A percentile compares a stretch with the other conserved stretches of the same genome.
Evolutionary conservation across 176 grass and related monocot genomes (phyloP).

Genomic region (Carex cristatella): DNA sequence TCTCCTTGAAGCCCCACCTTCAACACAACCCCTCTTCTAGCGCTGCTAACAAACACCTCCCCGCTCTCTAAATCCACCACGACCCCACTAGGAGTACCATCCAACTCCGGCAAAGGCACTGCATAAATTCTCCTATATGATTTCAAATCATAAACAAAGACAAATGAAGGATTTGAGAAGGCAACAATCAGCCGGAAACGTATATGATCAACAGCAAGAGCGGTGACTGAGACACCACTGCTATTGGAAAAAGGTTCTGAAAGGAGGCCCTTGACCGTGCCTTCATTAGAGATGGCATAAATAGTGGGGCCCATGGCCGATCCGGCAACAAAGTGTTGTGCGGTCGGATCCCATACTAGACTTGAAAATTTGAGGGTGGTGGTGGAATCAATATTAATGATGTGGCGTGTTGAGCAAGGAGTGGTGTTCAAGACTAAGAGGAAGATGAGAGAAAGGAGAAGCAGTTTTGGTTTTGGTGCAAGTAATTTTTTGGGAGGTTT

Average conservation of each 20-base stretch:
- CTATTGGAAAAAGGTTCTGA: slow-evolving; percentile 15
- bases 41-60: slow-evolving; percentile 43
- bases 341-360: too few species aligned
- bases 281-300: slow-evolving; percentile 60
- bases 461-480: too few species aligned
- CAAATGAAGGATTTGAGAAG: slow-evolving; percentile 18
- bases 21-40: slow-evolving; percentile 15
- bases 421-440: not conserved
- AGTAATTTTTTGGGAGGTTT: too few species aligned
- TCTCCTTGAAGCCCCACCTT: slow-evolving; percentile 29
- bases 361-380: too few species aligned
- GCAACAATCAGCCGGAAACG: slow-evolving; percentile 56
- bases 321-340: slow-evolving; percentile 26
- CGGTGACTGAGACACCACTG: not conserved
- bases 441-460: not conserved
- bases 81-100: slow-evolving; percentile 16
- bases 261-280: not conserved
- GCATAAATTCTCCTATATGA: slow-evolving; percentile 40
- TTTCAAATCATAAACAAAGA: slow-evolving; percentile 56
- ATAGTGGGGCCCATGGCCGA: slow-evolving; percentile 22
- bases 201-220: slow-evolving; percentile 37
- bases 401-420: not conserved
- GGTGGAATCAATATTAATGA: not conserved
- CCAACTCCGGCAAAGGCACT: slow-evolving; percentile 25
- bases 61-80: slow-evolving; percentile 47